Evolutionary conservation across 495 filamentous ascomycete species (phyloP), one percentile per base, ranked within the genome.

Genomic region (Choiromyces venosus): DNA sequence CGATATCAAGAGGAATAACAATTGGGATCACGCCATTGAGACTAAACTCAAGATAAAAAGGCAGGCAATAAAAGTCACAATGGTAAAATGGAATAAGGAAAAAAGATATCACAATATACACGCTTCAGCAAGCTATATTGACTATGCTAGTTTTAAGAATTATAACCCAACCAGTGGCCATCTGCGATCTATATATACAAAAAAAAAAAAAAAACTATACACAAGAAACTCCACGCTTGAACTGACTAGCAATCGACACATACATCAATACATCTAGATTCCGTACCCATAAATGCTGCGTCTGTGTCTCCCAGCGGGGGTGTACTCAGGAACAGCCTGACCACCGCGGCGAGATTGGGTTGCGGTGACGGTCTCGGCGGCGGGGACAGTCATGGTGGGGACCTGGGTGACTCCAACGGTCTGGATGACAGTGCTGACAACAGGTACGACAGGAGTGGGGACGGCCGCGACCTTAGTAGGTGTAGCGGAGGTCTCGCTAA

Each of bases 401-500:
- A 29, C 4, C 0, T 52, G 44, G 14, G 44, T 52, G 44, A 52
- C 25, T 52, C 19, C 44, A 46, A 29, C 19, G 2, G 76, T 76
- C 69, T 76, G 66, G 36, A 67, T 70, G 37, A 78, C 70, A 25
- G 76, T 78, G 66, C 70, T 75, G 44, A 75, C 56, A 37, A 75
- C 52, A 35, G 73, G 74, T 14, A 65, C 36, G 18, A 69, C 74
- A 67, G 39, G 19, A 38, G 73, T 75, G 67, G 64, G 25, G 3
- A 69, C 67, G 46, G 52, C 4, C 8, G 74, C 42, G 56, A 64
- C 40, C 1, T 35, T 39, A 2, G 64, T 35, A 39, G 73, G n/a
- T n/a, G 42, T 42, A 37, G 67, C 10, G 19, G 66, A 66, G 4
- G 39, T 14, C 18, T 14, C 38, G 3, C 33, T 38, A 1, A 52